phyloP scores from a whole-genome alignment of 306 rosid species.

The Gillenia trifoliata region DNA sequence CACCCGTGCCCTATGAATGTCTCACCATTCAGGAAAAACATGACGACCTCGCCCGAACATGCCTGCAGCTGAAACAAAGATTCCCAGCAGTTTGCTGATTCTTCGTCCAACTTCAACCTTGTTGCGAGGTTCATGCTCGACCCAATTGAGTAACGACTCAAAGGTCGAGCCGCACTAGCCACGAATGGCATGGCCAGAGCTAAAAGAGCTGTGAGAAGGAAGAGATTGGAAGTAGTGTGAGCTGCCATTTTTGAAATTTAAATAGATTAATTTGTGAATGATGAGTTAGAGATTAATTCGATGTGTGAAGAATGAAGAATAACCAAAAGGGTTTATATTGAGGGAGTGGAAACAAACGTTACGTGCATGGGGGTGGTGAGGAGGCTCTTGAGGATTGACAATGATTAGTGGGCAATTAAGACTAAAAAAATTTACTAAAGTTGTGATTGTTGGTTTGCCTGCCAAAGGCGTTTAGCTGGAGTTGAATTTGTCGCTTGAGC shows the following conservation, averaged over 20 bases:
- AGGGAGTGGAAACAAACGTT: too few species aligned
- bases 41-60: slow-evolving; percentile 50
- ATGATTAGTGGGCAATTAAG: too few species aligned
- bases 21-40: slow-evolving; percentile 57
- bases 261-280: too few species aligned
- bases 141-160: background rate
- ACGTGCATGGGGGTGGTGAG: too few species aligned
- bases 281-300: too few species aligned
- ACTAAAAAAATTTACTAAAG: too few species aligned
- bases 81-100: slow-evolving; percentile 52
- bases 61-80: slow-evolving; percentile 49
- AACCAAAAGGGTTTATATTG: too few species aligned
- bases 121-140: slow-evolving; percentile 1
- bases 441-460: too few species aligned
- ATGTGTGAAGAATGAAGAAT: too few species aligned
- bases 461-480: too few species aligned
- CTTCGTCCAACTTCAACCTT: slow-evolving; percentile 44
- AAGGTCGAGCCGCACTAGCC: slow-evolving; percentile 13
- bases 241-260: slow-evolving; percentile 18
- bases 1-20: slow-evolving; percentile 49
- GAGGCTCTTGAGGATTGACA: too few species aligned
- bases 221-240: slow-evolving; percentile 2
- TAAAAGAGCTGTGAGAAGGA: slow-evolving; percentile 12
- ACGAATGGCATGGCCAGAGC: background rate
- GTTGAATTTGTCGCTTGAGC: too few species aligned